Conservation (phyloP, 2,329 filamentous ascomycete species). For the Rugonectria rugulosa region DNA sequence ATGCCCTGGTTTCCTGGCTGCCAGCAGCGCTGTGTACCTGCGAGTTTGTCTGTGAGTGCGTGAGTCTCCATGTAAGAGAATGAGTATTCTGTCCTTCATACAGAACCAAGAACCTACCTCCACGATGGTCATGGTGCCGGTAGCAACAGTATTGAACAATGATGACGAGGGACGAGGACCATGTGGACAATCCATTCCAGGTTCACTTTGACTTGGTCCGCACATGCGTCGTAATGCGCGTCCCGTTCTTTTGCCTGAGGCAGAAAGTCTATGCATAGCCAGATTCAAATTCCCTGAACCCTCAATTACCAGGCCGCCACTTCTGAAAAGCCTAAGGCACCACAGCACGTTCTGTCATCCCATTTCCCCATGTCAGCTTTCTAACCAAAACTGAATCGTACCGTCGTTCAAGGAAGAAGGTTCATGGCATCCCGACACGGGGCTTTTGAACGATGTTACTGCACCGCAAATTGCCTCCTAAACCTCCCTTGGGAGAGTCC, state of each 20-base stretch:
- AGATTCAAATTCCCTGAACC: not conserved
- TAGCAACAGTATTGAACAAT: no score
- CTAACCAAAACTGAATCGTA: slow-evolving; percentile 7
- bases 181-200: not conserved
- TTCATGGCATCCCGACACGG: not conserved
- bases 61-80: slow-evolving; percentile 9
- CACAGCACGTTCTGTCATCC: not conserved
- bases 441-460: not conserved
- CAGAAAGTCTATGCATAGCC: no score
- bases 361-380: not conserved
- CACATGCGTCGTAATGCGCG: not conserved
- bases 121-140: no score
- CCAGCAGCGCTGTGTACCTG: slow-evolving; percentile 4
- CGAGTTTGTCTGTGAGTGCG: slow-evolving; percentile 1
- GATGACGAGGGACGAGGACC: slow-evolving; percentile 5
- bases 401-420: not conserved
- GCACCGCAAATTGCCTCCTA: not conserved
- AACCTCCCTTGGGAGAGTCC: not conserved
- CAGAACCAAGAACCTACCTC: no score
- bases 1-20: slow-evolving; percentile 1
- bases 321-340: not conserved
- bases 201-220: not conserved
- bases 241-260: not conserved
- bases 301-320: not conserved
- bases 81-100: slow-evolving; percentile 1